phyloP scores from a whole-genome alignment of 2,329 filamentous ascomycete genomes.

The Penicillium sp. region DNA sequence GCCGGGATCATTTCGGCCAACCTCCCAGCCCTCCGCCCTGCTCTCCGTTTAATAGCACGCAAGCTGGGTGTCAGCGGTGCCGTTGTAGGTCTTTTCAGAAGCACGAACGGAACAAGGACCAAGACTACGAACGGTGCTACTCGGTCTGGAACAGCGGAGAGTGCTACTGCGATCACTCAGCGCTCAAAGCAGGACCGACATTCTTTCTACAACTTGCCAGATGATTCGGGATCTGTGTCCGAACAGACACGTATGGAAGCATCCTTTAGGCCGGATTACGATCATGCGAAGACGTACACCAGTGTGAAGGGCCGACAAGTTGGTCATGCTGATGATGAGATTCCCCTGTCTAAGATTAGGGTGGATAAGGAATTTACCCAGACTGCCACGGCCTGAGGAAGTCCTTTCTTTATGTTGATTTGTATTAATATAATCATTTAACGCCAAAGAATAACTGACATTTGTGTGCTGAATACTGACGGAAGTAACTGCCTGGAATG shows the following conservation, averaged over 20 bases:
- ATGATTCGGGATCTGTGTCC: conserved; percentile 5
- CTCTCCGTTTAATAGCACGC: conserved; percentile 20
- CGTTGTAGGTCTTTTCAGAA: conserved; percentile 14
- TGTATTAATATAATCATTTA: background rate
- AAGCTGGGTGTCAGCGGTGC: conserved; percentile 14
- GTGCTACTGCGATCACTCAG: conserved; percentile 1
- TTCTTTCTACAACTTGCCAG: conserved; percentile 20
- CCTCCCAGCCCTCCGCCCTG: conserved; percentile 26
- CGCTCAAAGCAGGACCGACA: conserved; percentile 9
- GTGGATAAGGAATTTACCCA: conserved; percentile 21
- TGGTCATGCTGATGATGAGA: conserved; percentile 14
- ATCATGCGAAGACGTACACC: conserved; percentile 15
- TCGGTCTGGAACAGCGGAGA: background rate
- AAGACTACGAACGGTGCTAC: conserved; percentile 4
- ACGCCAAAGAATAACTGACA: background rate
- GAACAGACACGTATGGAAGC: conserved; percentile 4
- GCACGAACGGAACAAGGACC: conserved; percentile 1
- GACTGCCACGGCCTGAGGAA: background rate
- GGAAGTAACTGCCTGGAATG: background rate
- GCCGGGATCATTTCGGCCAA: conserved; percentile 29
- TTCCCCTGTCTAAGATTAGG: conserved; percentile 20
- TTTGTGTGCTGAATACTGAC: background rate
- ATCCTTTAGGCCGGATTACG: conserved; percentile 20
- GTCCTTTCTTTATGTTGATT: background rate
- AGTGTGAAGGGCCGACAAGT: conserved; percentile 11